phyloP scores from a whole-genome alignment of 2,329 filamentous ascomycete genomes.

The Cordyceps fumosorosea region DNA sequence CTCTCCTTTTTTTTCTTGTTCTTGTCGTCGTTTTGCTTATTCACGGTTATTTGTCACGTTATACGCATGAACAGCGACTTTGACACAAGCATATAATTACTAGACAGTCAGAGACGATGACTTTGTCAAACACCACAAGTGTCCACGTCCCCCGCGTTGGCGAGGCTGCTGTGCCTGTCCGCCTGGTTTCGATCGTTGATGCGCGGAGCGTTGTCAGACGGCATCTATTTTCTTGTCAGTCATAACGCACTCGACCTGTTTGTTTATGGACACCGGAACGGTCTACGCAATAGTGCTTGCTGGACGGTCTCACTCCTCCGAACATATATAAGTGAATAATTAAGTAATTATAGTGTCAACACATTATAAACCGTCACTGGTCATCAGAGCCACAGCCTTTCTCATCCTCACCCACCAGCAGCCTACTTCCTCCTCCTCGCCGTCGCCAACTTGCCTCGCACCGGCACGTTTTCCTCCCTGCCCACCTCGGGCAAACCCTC shows the following conservation, averaged over 20 bases:
- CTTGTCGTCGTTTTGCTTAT: not conserved
- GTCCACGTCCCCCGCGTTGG: not conserved
- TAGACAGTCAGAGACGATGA: not conserved
- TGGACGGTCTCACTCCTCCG: too few relatives aligned
- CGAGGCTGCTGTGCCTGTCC: too few relatives aligned
- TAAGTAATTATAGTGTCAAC: too few relatives aligned
- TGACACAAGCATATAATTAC: slow-evolving; percentile 4
- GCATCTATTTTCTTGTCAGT: too few relatives aligned
- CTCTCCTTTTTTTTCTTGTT: not conserved
- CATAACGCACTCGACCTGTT: too few relatives aligned
- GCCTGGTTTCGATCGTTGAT: not conserved
- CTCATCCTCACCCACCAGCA: too few relatives aligned
- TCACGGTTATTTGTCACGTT: not conserved
- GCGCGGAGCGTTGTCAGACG: too few relatives aligned
- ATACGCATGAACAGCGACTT: not conserved
- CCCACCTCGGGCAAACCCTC: slow-evolving; percentile 31
- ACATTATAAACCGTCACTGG: too few relatives aligned
- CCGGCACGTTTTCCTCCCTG: slow-evolving; percentile 32
- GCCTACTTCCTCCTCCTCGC: not conserved
- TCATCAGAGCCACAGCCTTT: too few relatives aligned
- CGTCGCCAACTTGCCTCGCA: slow-evolving; percentile 29
- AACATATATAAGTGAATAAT: too few relatives aligned
- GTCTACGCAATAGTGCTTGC: too few relatives aligned
- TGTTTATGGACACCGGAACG: too few relatives aligned
- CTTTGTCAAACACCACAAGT: not conserved